Base-by-base conservation (phyloP, 2,329 filamentous ascomycete genomes). In the Aspergillus intermedius region DNA sequence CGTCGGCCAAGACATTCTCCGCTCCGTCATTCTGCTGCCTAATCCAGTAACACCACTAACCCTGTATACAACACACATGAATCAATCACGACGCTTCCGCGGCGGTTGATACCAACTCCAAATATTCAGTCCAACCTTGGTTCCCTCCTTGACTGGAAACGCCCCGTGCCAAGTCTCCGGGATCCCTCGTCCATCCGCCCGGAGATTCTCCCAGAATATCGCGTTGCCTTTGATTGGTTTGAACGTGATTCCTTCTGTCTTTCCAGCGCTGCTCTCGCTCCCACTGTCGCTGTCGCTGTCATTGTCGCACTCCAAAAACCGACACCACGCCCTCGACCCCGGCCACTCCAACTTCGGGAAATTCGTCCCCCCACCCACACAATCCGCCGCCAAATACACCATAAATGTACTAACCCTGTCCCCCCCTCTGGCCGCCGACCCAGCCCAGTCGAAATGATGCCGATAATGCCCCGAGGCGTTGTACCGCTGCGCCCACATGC, bases 41-140 rank as follows among this genome's bases (percentile, higher is more conserved):
- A 40, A 35, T 30, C 9, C 25, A 30, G 25, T 30, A 30, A 12
- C 4, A 30, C 25, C 10, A 10, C 9, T 10, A 12, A 4, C 25
- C 5, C 21, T 22, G 32, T 35, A 13, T 35, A 15, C 10, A 35
- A 15, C 10, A 35, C 12, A 34, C 4, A n/a, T 35, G 15, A 8
- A 17, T 35, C n/a, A 35, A 35, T 7, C 13, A n/a, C n/a, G 34
- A 3, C 6, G 15, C 13, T n/a, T 49, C 47, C 44, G 52, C 23
- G 63, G 61, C 45, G 64, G 64, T 64, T 80, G 77, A 61, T 75
- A 77, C 79, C 79, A 83, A 63, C 77, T 82, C 81, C 81, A 84
- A 52, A 84, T 81, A 65, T 84, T 83, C 64, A 83, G 62, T 0
- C 80, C 81, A 49, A 83, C 73, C 68, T 84, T 83, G 34, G 66